Conservation (phyloP, 441 rosid species). For the Capsella rubella region DNA sequence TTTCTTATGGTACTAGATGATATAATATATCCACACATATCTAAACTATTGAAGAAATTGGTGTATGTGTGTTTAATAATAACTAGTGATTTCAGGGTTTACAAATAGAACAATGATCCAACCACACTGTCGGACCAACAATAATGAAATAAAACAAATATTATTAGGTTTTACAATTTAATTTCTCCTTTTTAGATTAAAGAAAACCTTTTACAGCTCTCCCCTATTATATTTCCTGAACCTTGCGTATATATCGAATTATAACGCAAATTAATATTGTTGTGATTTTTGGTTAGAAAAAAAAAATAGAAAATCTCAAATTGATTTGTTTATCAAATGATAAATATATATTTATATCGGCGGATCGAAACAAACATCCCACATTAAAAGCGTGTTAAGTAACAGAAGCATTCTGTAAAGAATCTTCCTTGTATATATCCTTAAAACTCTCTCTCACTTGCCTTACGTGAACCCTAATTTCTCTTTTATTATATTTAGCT, state of each 20-base stretch:
- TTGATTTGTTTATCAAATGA: neutral
- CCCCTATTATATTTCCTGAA: neutral
- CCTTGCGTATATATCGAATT: neutral
- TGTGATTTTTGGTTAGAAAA: neutral
- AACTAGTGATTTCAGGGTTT: too few relatives aligned
- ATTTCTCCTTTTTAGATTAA: too few relatives aligned
- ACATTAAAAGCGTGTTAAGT: slow-evolving; percentile 43
- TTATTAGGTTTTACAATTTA: too few relatives aligned
- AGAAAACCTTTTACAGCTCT: neutral
- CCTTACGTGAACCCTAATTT: slow-evolving; percentile 41
- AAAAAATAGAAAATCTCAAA: neutral
- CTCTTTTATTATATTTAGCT: slow-evolving; percentile 33
- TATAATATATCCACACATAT: neutral
- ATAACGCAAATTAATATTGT: neutral
- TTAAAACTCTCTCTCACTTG: slow-evolving; percentile 38
- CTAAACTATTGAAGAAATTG: too few relatives aligned
- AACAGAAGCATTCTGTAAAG: slow-evolving; percentile 38
- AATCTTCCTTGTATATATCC: slow-evolving; percentile 41
- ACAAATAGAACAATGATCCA: too few relatives aligned
- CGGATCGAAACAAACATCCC: slow-evolving; percentile 39
- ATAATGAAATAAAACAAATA: too few relatives aligned
- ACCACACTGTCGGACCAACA: too few relatives aligned
- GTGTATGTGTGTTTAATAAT: too few relatives aligned
- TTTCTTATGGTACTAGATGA: neutral
- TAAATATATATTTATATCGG: neutral